Percentiles rank a stretch among this genome's conserved stretches.
These are phyloP conservation scores for Rhypophila decipiens DNA, from an alignment of 495 filamentous ascomycete genomes.

Conservation along the genomic window DNA sequence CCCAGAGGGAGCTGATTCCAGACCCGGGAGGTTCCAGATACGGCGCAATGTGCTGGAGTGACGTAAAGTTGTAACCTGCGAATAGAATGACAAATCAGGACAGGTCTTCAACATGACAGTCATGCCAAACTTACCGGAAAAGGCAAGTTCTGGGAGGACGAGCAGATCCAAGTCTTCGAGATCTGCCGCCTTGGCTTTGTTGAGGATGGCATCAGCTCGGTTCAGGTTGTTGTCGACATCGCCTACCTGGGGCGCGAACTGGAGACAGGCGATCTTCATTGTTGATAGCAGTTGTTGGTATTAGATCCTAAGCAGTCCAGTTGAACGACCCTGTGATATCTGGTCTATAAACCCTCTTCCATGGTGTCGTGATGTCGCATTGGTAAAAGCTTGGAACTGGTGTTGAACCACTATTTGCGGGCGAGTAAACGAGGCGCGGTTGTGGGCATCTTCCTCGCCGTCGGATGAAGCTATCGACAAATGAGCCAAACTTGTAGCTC, in stretches of 20 bases:
- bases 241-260: constrained; percentile 68
- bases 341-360: too few relatives aligned
- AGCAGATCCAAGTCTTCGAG: constrained; percentile 62
- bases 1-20: constrained; percentile 78
- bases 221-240: constrained; percentile 71
- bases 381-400: too few relatives aligned
- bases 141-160: constrained; percentile 80
- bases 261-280: constrained; percentile 37
- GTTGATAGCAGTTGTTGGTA: too few relatives aligned
- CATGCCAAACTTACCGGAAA: constrained; percentile 56
- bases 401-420: too few relatives aligned
- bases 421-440: too few relatives aligned
- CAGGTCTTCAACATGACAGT: not conserved
- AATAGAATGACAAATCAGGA: too few relatives aligned
- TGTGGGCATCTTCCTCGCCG: too few relatives aligned
- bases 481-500: too few relatives aligned
- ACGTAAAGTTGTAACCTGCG: constrained; percentile 85
- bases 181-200: constrained; percentile 39
- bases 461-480: too few relatives aligned
- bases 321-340: too few relatives aligned
- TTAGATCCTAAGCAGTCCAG: too few relatives aligned
- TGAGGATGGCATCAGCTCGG: constrained; percentile 65
- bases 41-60: constrained; percentile 67
- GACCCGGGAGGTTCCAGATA: constrained; percentile 70
- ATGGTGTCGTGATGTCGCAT: too few relatives aligned